Evolutionary conservation across 108 stramenopile genomes (phyloP), one percentile per base, ranked within the genome.

Genomic region (Schizochytrium sp.): DNA sequence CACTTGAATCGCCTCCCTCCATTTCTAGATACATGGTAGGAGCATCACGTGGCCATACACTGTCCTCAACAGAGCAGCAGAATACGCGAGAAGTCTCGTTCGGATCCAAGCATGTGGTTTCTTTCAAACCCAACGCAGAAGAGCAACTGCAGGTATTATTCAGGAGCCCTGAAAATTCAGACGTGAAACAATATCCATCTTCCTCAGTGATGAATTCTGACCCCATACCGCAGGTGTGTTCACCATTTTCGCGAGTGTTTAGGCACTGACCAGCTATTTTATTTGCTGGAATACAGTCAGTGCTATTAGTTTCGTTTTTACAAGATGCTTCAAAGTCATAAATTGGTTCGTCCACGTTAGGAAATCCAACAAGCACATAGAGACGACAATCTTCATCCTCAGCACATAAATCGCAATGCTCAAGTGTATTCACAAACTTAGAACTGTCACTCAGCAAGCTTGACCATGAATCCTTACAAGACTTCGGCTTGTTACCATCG

Each of bases 351-450:
- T 49, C 76, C 50, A 55, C 5, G 47, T 53, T 40, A 5, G 50
- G 53, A 10, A 83, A 55, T 0, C 76, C 76, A 5, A 55, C 76
- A 2, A 83, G 55, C 8, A 83, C 76, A 28, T 83, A 83, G 45
- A 83, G 76, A 10, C 53, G 10, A 55, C 76, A 83, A 40, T 83
- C 76, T 4, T 83, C 50, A 0, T 55, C 53, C 53, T 7, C 15
- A 2, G 8, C 76, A 53, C 76, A 83, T 10, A 47, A 5, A 28
- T 83, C 76, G 76, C 76, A 83, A 53, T 38, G 76, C 76, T n/a
- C 50, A 8, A 83, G 47, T 0, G 76, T 83, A 55, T 83, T 83
- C 50, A 83, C 76, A 28, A 47, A 83, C 42, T 38, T 69, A n/a
- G 12, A 13, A n/a, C 40, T 55, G 47, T 50, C 47, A 0, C 5